Conservation (phyloP, 805 yeast genomes). For the Clavispora fructus region DNA sequence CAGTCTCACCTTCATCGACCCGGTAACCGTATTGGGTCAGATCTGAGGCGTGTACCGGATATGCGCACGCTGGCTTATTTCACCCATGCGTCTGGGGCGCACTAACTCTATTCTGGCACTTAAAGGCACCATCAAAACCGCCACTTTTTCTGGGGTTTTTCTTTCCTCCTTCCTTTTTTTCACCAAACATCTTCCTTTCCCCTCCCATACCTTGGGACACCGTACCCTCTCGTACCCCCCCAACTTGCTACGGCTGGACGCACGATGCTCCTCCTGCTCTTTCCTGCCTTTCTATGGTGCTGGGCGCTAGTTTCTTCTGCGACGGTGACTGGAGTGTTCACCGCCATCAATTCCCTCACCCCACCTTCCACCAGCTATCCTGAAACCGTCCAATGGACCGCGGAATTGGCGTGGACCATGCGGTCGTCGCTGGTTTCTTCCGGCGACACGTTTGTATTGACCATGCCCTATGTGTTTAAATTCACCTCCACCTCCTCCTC, state of each 20-base stretch:
- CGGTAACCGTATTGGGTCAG: too few species aligned
- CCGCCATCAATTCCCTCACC: conserved; percentile 7
- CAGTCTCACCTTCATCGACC: too few species aligned
- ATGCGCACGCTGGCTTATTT: too few species aligned
- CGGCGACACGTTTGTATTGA: conserved; percentile 24
- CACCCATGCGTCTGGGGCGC: too few species aligned
- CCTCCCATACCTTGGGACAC: too few species aligned
- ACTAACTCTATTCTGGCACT: too few species aligned
- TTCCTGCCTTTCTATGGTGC: conserved; percentile 1
- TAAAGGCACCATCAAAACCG: too few species aligned
- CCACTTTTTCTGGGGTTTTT: too few species aligned
- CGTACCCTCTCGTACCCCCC: too few species aligned
- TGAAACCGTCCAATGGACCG: conserved; percentile 13
- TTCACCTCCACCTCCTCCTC: conserved; percentile 11
- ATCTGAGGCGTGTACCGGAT: too few species aligned
- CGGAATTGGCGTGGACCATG: conserved; percentile 18
- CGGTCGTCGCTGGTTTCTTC: conserved; percentile 10
- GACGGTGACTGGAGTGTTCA: conserved; percentile 9
- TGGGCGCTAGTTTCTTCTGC: conserved; percentile 1
- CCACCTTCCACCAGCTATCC: neutral
- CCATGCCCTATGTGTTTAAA: conserved; percentile 23
- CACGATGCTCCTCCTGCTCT: neutral
- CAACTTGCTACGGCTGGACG: neutral
- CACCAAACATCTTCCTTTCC: too few species aligned
- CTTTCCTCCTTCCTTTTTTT: too few species aligned